Base-by-base conservation (phyloP, 345 rosid species). In the Turnera subulata region DNA sequence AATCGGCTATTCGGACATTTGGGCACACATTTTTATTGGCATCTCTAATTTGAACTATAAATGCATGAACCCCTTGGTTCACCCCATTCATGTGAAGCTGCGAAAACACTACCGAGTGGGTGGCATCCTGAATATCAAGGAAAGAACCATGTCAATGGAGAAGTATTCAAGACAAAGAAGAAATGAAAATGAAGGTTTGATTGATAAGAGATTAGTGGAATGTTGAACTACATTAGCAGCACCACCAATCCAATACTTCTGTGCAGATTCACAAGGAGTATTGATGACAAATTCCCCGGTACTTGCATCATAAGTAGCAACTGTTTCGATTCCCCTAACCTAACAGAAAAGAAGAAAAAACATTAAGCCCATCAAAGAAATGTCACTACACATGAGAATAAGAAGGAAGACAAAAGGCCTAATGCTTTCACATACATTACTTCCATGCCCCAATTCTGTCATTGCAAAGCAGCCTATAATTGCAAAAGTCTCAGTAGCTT, bases 381-480 rank as follows among this genome's bases (percentile, higher is more conserved):
- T 18, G 32, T 55, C 17, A 39, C 4, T 22, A 38, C 19, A n/a
- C 13, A 42, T 46, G 21, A 40, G 2, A 51, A 38, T 17, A 32
- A 33, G 50, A 43, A 58, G 32, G 14, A 50, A 54, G 7, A 58
- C 24, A n/a, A n/a, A n/a, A n/a, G n/a, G n/a, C n/a, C n/a, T n/a
- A n/a, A n/a, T n/a, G 48, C 45, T 68, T 24, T 49, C 33, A 37
- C 89, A 53, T 86, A 89, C 98, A 79, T 92, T 92, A 73, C 97
- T 92, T 77, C 98, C 98, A 77, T 92, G 98, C 53, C 98, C 98
- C 78, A 92, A 63, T 72, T 92, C 98, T 1, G 97, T 74, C 97
- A 92, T 92, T 2, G 98, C 89, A 75, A 92, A 92, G 74, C 98
- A 92, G 12, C 98, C 97, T 72, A 79, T 86, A 64, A 89, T 61